A percentile compares a stretch with the other conserved stretches of the same genome.
Evolutionary conservation across 1,139 yeast species (phyloP).

Genomic region (Blastobotrys arbuscula): DNA sequence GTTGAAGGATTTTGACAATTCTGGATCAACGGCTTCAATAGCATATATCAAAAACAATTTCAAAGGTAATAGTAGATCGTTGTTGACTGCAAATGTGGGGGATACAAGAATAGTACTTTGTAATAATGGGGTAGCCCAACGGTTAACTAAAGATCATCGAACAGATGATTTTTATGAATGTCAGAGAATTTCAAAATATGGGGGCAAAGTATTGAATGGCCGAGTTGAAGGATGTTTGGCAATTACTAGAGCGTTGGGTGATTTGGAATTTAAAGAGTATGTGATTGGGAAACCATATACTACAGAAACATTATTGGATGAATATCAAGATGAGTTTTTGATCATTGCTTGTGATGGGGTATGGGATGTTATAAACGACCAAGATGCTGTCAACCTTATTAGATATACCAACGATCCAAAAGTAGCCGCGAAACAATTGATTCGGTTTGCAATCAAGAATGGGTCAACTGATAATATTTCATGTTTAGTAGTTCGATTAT

Average conservation of each 20-base stretch:
- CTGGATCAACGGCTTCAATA: slow-evolving; percentile 96
- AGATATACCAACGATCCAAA: slow-evolving; percentile 48
- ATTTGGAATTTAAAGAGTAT: slow-evolving; percentile 68
- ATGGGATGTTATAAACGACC: slow-evolving; percentile 84
- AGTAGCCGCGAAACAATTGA: slow-evolving; percentile 58
- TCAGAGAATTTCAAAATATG: slow-evolving; percentile 55
- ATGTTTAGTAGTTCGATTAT: slow-evolving; percentile 58
- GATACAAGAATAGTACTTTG: slow-evolving; percentile 71
- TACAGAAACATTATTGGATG: slow-evolving; percentile 36
- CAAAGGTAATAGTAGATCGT: slow-evolving; percentile 15
- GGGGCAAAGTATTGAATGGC: slow-evolving; percentile 68
- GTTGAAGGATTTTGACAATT: slow-evolving; percentile 46
- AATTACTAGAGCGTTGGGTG: slow-evolving; percentile 80
- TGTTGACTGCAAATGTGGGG: slow-evolving; percentile 85
- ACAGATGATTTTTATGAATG: slow-evolving; percentile 60
- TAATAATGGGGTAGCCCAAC: slow-evolving; percentile 53
- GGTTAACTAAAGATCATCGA: slow-evolving; percentile 77
- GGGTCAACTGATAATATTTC: slow-evolving; percentile 84
- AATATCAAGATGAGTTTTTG: slow-evolving; percentile 56
- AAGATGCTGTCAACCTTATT: slow-evolving; percentile 65
- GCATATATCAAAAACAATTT: slow-evolving; percentile 38
- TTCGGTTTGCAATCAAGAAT: slow-evolving; percentile 61
- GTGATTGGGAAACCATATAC: slow-evolving; percentile 79
- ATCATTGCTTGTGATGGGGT: slow-evolving; percentile 90
- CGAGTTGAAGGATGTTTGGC: slow-evolving; percentile 84